phyloP scores from a whole-genome alignment of 352 stramenopile genomes.

The Globisporangium nunn region DNA sequence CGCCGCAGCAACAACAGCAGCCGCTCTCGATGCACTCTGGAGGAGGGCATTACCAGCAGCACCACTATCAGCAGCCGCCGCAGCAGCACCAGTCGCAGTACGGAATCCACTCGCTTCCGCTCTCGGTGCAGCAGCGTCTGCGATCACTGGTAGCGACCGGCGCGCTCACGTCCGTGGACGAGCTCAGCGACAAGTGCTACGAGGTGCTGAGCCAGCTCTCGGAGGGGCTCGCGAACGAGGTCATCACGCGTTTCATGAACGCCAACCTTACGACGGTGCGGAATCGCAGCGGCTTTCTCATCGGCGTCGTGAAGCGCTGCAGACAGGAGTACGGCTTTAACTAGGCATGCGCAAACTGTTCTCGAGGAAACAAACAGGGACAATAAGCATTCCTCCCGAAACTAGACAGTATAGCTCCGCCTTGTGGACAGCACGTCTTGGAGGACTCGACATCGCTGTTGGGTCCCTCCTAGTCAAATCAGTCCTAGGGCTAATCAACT shows the following conservation, averaged over 20 bases:
- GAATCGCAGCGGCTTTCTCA: conserved; percentile 78
- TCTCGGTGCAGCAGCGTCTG: conserved; percentile 65
- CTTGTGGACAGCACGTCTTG: no score
- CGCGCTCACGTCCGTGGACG: conserved; percentile 54
- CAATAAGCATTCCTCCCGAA: no score
- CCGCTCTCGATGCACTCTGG: not conserved
- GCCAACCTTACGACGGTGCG: conserved; percentile 64
- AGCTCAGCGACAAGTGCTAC: conserved; percentile 78
- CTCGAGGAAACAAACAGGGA: not conserved
- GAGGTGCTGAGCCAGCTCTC: conserved; percentile 71
- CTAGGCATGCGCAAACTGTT: not conserved
- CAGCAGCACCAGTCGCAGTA: conserved; percentile 9
- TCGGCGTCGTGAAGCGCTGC: conserved; percentile 74
- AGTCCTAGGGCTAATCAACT: no score
- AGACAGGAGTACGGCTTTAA: conserved; percentile 76
- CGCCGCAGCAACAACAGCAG: not conserved
- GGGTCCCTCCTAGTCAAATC: no score
- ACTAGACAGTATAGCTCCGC: no score
- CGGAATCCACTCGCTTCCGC: conserved; percentile 28
- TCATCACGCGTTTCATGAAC: conserved; percentile 62
- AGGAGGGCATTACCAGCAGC: not conserved
- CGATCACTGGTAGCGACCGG: conserved; percentile 47
- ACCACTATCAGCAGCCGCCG: conserved; percentile 5
- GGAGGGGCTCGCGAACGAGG: conserved; percentile 66
- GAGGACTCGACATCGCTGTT: no score